Conservation (phyloP, 2,329 filamentous ascomycete genomes). For the Conoideocrella luteorostrata region DNA sequence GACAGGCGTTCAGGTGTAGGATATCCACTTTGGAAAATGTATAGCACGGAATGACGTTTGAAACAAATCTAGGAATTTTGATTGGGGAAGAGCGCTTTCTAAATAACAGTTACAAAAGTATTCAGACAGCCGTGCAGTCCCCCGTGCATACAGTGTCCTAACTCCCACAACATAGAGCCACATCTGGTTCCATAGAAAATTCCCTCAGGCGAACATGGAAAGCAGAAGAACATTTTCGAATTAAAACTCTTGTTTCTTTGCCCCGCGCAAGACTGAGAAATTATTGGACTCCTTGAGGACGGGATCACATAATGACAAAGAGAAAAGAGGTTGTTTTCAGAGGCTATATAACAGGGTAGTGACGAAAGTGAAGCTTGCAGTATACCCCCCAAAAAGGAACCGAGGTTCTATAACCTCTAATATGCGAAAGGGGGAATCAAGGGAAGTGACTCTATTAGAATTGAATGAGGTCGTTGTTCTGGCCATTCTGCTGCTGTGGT, state of each 20-base stretch:
- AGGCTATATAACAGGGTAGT: neutral
- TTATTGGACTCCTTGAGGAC: neutral
- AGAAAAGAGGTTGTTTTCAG: neutral
- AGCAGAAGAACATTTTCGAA: neutral
- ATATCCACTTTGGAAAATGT: conserved; percentile 8
- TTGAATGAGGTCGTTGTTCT: conserved; percentile 56
- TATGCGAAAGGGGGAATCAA: neutral
- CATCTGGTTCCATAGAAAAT: too few relatives aligned
- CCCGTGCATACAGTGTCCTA: too few relatives aligned
- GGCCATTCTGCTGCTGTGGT: conserved; percentile 42
- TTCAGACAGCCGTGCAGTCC: conserved; percentile 4
- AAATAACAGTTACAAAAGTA: conserved; percentile 16
- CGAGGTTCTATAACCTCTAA: neutral
- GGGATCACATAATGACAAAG: neutral
- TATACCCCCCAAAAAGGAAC: too few relatives aligned
- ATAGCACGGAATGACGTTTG: conserved; percentile 11
- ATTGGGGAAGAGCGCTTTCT: conserved; percentile 25
- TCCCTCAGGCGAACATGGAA: neutral
- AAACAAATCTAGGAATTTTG: conserved; percentile 28
- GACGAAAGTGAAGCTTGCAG: neutral
- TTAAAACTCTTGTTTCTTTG: neutral
- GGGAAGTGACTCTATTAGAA: conserved; percentile 38
- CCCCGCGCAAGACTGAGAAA: neutral
- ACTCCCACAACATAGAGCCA: too few relatives aligned
- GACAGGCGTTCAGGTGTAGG: conserved; percentile 3